Base-by-base conservation (phyloP, 495 filamentous ascomycete species). In the Emericellopsis terricola region DNA sequence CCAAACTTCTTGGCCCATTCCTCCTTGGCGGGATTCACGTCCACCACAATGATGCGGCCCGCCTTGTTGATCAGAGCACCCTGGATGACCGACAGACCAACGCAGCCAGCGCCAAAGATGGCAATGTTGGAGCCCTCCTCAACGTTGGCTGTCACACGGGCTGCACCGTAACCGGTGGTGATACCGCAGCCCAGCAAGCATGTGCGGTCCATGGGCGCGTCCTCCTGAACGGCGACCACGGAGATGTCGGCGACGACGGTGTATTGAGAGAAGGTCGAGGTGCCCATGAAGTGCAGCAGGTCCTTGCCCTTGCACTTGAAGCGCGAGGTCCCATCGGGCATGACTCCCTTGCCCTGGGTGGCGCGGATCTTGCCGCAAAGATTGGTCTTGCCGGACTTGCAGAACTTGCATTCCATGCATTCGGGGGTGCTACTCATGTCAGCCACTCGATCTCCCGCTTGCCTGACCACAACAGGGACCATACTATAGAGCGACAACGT, bases 161-260 rank as follows among this genome's bases (percentile, higher is more conserved):
- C 89, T 15, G 89, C 89, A 46, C 89, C 89, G 62, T 97, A 97
- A 16, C 89, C 89, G 28, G 89, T 97, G 15, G 89, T 97, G 64
- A 97, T 96, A 52, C 89, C 89, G 57, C 89, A 97, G 41, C 89
- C 89, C 28, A 97, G 69, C 50, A 97, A 65, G 53, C 89, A 97
- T 14, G 87, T 86, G 37, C 83, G 78, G 64, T 97, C 89, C 71
- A 92, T 92, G 30, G 82, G 76, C n/a, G 86, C 87, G 43, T 89
- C 73, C 36, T 69, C 68, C 33, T 83, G 91, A 43, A 96, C 84
- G 31, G 85, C 78, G 11, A 96, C 89, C 30, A 94, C 89, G 30
- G 84, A 93, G 63, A 97, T 97, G 52, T 97, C 89, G 53, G 89
- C 87, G 9, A 97, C 84, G 39, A 97, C 89, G 29, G 91, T 96